A percentile compares a stretch with the other conserved stretches of the same genome.
Conservation (phyloP, 768 basidiomycete genomes). For the Agrocybe pediades region DNA sequence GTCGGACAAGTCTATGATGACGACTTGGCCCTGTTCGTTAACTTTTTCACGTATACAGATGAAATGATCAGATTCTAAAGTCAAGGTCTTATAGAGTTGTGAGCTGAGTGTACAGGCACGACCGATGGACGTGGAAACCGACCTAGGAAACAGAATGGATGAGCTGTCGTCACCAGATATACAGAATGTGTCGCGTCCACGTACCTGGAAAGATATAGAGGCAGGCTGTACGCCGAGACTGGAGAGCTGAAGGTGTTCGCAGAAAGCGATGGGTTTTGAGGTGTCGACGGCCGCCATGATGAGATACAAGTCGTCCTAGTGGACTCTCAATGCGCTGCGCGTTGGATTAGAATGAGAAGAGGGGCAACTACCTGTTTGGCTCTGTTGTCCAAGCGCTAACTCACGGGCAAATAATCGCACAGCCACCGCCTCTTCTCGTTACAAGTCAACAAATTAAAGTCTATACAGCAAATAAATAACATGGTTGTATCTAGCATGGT, state of each 20-base stretch:
- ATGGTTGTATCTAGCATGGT: not conserved
- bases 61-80: slow-evolving; percentile 96
- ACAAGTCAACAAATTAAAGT: not conserved
- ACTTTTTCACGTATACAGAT: slow-evolving; percentile 97
- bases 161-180: slow-evolving; percentile 32
- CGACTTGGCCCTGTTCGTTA: slow-evolving; percentile 95
- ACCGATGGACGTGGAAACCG: slow-evolving; percentile 17
- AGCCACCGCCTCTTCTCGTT: slow-evolving; percentile 10
- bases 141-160: slow-evolving; percentile 28
- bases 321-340: slow-evolving; percentile 24
- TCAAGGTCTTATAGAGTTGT: slow-evolving; percentile 64
- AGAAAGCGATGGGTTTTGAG: slow-evolving; percentile 84
- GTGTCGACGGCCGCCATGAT: slow-evolving; percentile 49
- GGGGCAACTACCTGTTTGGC: slow-evolving; percentile 16
- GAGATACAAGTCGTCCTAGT: slow-evolving; percentile 20
- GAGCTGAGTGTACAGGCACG: not conserved
- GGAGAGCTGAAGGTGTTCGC: slow-evolving; percentile 92
- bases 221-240: slow-evolving; percentile 95
- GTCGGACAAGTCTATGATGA: slow-evolving; percentile 96
- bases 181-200: slow-evolving; percentile 38
- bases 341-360: slow-evolving; percentile 17
- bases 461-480: not conserved
- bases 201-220: slow-evolving; percentile 95
- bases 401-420: slow-evolving; percentile 6
- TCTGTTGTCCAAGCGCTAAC: not conserved